These are phyloP conservation scores for Fusarium duplospermum DNA, from an alignment of 2,329 filamentous ascomycete genomes.

Conservation along the genomic window DNA sequence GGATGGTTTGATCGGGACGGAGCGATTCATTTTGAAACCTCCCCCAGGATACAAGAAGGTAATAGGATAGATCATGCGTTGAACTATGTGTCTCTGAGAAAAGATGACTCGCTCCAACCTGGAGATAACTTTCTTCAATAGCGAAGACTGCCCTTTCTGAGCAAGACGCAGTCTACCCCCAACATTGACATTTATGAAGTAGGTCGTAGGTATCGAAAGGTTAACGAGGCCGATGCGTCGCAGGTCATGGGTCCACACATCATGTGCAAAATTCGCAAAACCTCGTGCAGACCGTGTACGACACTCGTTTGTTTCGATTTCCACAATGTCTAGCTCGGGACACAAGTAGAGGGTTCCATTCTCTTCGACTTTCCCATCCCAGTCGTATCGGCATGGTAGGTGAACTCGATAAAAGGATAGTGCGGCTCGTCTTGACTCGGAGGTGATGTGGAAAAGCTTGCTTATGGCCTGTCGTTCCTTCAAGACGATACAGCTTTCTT, in stretches of 20 bases:
- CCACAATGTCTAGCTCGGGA: background rate
- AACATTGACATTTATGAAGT: background rate
- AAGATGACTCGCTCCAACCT: background rate
- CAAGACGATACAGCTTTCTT: background rate
- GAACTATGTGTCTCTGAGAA: background rate
- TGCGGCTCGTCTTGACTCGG: background rate
- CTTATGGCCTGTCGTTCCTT: background rate
- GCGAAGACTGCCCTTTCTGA: background rate
- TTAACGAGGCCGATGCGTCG: background rate
- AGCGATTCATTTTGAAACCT: background rate
- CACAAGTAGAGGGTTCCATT: background rate
- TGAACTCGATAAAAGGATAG: background rate
- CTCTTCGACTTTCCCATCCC: background rate
- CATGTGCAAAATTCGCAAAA: background rate
- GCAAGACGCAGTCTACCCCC: background rate
- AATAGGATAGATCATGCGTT: background rate
- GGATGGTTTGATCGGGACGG: background rate
- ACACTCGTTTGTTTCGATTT: background rate
- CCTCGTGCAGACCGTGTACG: background rate
- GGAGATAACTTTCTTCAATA: background rate
- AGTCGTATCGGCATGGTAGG: background rate
- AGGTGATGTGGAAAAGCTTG: background rate
- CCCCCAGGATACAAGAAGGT: background rate
- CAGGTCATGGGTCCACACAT: background rate
- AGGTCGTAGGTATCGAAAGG: background rate